Evolutionary conservation across 2,329 filamentous ascomycete species (phyloP), one percentile per base, ranked within the genome.

Genomic region (Colletotrichum karsti): DNA sequence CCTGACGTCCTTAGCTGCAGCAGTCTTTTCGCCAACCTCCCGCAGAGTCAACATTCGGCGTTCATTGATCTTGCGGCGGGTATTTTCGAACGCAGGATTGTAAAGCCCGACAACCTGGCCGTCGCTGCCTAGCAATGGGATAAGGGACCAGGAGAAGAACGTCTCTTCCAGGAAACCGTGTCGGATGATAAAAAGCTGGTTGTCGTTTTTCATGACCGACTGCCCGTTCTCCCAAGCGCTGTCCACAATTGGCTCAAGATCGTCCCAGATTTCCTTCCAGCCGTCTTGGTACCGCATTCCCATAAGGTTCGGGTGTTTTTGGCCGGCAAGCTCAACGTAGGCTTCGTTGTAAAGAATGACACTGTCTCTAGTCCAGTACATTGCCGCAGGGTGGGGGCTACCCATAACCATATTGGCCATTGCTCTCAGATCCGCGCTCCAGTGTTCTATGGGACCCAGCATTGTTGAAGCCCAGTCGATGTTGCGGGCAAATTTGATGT

Each of bases 401-500:
- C 88, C 91, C 92, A 96, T 94, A 72, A 97, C 89, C 46, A 95
- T 80, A 76, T 95, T 95, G 55, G 92, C 91, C 90, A 95, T 93
- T 70, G 90, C 88, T 60, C 93, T 87, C 54, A 96, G 80, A 72
- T 94, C 92, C 30, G 87, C 81, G 1, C 87, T 82, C 93, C 93
- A 97, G 53, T 84, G 81, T 70, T 93, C 91, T 20, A 96, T 93
- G 0, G 93, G 91, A 0, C 93, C 93, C 2, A 96, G 82, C 4
- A 90, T 82, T 1, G 93, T 96, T 0, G 86, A 82, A 2, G 87
- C 87, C 93, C 93, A 97, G 76, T 95, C 90, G 37, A 91, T 78
- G 41, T 87, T 89, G 39, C 92, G 88, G 18, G 91, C 91, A 72
- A 95, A 93, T 60, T 86, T 88, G 51, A 95, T 91, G 75, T 96